Evolutionary conservation across 1,284 basidiomycete genomes (phyloP).

Genomic region (Heterobasidion annosum): DNA sequence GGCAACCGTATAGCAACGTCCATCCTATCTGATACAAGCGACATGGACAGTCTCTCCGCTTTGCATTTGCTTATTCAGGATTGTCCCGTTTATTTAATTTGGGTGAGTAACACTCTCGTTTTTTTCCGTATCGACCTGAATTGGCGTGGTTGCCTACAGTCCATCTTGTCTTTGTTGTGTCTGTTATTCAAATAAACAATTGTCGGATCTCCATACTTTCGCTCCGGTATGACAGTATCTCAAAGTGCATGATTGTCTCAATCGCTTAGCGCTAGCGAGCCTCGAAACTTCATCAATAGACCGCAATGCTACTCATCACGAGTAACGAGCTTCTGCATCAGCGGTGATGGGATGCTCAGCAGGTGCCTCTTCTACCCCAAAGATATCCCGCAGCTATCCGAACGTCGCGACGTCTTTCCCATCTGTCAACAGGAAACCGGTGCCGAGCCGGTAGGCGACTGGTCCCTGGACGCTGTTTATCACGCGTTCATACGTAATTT

Average conservation of each 20-base stretch:
- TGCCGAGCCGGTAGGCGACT: not conserved
- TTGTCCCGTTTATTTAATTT: not conserved
- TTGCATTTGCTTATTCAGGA: not conserved
- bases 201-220: not conserved
- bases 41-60: not conserved
- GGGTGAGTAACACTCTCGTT: conserved; percentile 13
- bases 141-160: not conserved
- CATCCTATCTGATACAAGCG: no score
- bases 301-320: not conserved
- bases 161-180: not conserved
- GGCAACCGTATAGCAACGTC: no score
- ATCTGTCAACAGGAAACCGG: no score
- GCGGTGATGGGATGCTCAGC: not conserved
- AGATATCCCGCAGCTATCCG: no score
- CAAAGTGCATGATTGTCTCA: not conserved
- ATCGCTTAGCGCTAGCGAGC: not conserved
- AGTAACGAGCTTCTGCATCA: not conserved
- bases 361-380: not conserved
- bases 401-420: no score
- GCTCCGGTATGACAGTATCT: not conserved
- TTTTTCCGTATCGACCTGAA: not conserved
- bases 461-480: not conserved
- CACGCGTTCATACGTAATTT: not conserved
- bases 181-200: not conserved
- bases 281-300: not conserved